These are phyloP conservation scores for Paraphoma sp. DNA, from an alignment of 2,329 filamentous ascomycete genomes.

Conservation along the genomic window DNA sequence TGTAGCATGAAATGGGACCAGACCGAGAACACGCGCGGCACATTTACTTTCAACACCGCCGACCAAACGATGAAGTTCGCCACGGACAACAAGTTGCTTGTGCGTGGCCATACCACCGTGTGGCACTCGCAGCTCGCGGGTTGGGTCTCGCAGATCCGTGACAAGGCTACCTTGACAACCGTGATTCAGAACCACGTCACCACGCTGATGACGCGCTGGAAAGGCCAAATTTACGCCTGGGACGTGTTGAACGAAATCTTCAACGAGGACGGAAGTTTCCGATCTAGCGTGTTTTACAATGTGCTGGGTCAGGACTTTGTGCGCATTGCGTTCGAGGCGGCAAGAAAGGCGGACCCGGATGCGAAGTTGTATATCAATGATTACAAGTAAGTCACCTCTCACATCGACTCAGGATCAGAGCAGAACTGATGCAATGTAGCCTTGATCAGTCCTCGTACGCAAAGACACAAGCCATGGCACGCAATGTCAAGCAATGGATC, in stretches of 20 bases:
- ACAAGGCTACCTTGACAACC: slow-evolving; percentile 60
- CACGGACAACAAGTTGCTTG: slow-evolving; percentile 63
- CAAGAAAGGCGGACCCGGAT: slow-evolving; percentile 68
- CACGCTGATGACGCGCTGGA: slow-evolving; percentile 64
- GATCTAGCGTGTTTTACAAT: slow-evolving; percentile 68
- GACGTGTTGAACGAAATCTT: slow-evolving; percentile 73
- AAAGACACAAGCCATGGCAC: slow-evolving; percentile 66
- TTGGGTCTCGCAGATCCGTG: slow-evolving; percentile 66
- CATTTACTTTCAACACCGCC: slow-evolving; percentile 59
- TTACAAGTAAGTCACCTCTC: slow-evolving; percentile 50
- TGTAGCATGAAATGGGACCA: slow-evolving; percentile 72
- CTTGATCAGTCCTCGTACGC: slow-evolving; percentile 65
- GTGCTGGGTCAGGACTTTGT: slow-evolving; percentile 76
- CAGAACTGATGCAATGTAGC: slow-evolving; percentile 54
- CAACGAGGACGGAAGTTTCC: slow-evolving; percentile 66
- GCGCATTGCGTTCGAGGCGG: slow-evolving; percentile 73
- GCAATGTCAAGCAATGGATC: slow-evolving; percentile 70
- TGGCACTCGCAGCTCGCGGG: slow-evolving; percentile 63
- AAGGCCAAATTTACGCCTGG: slow-evolving; percentile 69
- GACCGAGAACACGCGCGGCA: slow-evolving; percentile 53
- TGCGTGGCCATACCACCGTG: slow-evolving; percentile 71
- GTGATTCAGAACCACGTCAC: slow-evolving; percentile 69
- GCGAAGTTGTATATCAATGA: slow-evolving; percentile 82
- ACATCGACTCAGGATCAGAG: not conserved
- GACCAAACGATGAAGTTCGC: slow-evolving; percentile 66